Evolutionary conservation across 306 rosid species (phyloP).

Genomic region (Castanea sativa): DNA sequence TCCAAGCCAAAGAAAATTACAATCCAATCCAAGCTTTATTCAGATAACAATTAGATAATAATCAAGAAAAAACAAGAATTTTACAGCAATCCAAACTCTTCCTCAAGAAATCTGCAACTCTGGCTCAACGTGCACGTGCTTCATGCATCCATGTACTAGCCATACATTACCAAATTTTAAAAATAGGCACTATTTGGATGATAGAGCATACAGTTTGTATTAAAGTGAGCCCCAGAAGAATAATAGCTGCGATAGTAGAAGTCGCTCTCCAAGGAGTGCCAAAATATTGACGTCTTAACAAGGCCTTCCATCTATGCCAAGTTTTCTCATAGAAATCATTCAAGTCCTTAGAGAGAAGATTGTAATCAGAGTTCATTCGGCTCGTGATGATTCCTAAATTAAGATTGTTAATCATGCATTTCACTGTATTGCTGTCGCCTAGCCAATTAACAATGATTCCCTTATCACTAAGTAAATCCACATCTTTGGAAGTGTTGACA

Average conservation of each 20-base stretch:
- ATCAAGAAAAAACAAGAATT: too few relatives aligned
- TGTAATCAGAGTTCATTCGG: too few relatives aligned
- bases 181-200: background rate
- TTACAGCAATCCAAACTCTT: background rate
- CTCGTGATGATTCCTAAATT: too few relatives aligned
- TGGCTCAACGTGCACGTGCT: too few relatives aligned
- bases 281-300: constrained; percentile 23
- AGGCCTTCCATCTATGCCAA: background rate
- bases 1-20: too few relatives aligned
- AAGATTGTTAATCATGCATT: constrained; percentile 19
- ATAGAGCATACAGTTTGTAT: constrained; percentile 8
- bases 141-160: too few relatives aligned
- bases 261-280: constrained; percentile 27
- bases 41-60: too few relatives aligned
- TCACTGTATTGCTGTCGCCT: constrained; percentile 25
- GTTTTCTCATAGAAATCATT: too few relatives aligned
- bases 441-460: constrained; percentile 19
- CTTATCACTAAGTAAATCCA: constrained; percentile 25
- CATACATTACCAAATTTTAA: too few relatives aligned
- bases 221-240: constrained; percentile 16
- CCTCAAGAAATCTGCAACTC: too few relatives aligned
- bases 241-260: constrained; percentile 18
- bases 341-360: too few relatives aligned
- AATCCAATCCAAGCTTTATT: too few relatives aligned
- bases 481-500: constrained; percentile 26